Evolutionary conservation across 257 asterid species (phyloP), one percentile per base, ranked within the genome.

Genomic region (Salvia hispanica): DNA sequence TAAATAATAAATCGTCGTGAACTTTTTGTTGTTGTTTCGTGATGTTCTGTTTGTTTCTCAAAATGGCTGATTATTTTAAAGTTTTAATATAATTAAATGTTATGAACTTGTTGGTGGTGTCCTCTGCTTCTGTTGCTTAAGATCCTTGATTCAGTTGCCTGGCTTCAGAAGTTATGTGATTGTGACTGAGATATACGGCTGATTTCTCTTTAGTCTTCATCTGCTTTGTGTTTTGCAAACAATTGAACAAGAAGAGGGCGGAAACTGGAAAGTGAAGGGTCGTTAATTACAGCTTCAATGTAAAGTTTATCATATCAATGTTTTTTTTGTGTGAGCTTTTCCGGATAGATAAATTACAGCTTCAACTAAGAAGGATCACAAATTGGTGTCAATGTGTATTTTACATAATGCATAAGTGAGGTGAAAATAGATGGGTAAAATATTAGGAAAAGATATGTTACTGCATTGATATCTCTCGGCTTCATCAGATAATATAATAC

Each of bases 401-500:
- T 14, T 9, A 1, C 42, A 40, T 10, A 10, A 16, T 71, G 46
- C 47, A 25, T 51, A 2, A 40, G 25, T 5, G 18, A 9, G 1
- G 18, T 31, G 2, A 14, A 50, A 69, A 33, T 12, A 6, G 40
- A 67, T 67, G 16, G 51, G 40, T 15, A 53, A 62, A 47, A 2
- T 43, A 52, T 28, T 11, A 62, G 59, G 66, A 57, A 40, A 40
- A 14, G 7, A 9, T 21, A 40, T 25, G 9, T 10, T 9, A 47
- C 31, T n/a, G 56, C 55, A 50, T 9, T 47, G 4, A 42, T 31
- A 58, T 55, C 9, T 9, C 46, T 52, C 14, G 39, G 37, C 66
- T 15, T 10, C 25, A 11, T 14, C 64, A 18, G 53, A 46, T 57
- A 33, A 74, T 70, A 25, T 48, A 7, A 33, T 48, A 66, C 63